These are phyloP conservation scores for Acanthamoeba healyi DNA, from an alignment of 208 protist species.

Conservation along the genomic window DNA sequence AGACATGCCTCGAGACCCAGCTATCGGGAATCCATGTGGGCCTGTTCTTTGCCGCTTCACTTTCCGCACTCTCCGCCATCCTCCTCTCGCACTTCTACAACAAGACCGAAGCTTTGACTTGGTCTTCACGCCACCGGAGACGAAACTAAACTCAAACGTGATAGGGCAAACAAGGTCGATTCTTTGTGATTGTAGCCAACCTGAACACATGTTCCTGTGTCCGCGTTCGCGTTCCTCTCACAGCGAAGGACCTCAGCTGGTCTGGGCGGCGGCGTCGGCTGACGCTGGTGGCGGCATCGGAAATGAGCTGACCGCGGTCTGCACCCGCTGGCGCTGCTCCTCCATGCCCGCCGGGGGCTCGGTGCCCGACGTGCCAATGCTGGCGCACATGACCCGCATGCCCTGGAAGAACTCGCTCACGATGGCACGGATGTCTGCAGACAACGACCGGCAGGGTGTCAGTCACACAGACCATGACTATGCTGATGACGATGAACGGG, in stretches of 20 bases:
- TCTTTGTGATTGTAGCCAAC: too few species aligned
- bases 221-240: background rate
- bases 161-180: too few species aligned
- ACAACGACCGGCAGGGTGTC: background rate
- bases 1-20: constrained; percentile 32
- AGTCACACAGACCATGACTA: background rate
- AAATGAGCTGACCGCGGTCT: background rate
- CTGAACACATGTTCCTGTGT: too few species aligned
- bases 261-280: background rate
- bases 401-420: constrained; percentile 55
- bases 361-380: constrained; percentile 16
- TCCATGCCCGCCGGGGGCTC: constrained; percentile 17
- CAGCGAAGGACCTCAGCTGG: background rate
- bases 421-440: constrained; percentile 1
- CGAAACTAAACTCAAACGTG: too few species aligned
- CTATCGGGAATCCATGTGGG: constrained; percentile 37
- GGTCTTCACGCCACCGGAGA: too few species aligned
- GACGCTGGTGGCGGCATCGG: background rate
- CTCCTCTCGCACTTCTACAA: background rate
- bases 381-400: constrained; percentile 50
- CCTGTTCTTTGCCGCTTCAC: constrained; percentile 25
- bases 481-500: background rate
- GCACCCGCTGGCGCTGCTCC: constrained; percentile 35
- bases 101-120: background rate
- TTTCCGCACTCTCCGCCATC: background rate